phyloP scores from a whole-genome alignment of 2,329 filamentous ascomycete genomes.

The Penicillium sp. region DNA sequence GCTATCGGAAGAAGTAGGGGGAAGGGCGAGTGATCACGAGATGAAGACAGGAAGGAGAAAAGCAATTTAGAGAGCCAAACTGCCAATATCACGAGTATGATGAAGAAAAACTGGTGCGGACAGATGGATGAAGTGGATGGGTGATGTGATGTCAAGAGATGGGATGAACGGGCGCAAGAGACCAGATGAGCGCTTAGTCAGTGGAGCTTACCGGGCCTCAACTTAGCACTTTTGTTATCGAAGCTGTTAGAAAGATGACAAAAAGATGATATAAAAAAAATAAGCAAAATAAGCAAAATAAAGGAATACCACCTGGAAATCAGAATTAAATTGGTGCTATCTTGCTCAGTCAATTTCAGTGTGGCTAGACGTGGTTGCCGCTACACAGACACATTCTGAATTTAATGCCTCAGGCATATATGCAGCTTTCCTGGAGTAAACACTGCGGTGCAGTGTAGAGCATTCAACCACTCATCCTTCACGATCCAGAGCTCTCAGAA shows the following conservation, averaged over 20 bases:
- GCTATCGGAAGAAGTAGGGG: slow-evolving; percentile 32
- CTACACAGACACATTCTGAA: background rate
- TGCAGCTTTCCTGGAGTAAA: slow-evolving; percentile 11
- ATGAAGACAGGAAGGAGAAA: slow-evolving; percentile 14
- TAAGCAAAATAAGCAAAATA: background rate
- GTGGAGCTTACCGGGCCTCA: slow-evolving; percentile 25
- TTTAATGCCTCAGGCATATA: slow-evolving; percentile 4
- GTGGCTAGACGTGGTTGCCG: background rate
- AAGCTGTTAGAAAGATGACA: slow-evolving; percentile 5
- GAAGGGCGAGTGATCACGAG: slow-evolving; percentile 16
- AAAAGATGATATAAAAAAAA: background rate
- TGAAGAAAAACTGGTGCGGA: slow-evolving; percentile 14
- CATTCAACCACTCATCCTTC: background rate
- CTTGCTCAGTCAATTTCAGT: background rate
- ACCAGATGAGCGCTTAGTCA: slow-evolving; percentile 37
- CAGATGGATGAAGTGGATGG: slow-evolving; percentile 27
- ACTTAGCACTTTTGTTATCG: slow-evolving; percentile 3
- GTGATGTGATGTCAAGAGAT: slow-evolving; percentile 43
- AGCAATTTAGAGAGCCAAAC: slow-evolving; percentile 12
- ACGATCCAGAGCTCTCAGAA: background rate
- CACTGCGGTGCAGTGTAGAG: slow-evolving; percentile 1
- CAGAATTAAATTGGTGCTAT: background rate
- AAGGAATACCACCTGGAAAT: background rate
- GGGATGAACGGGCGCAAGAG: slow-evolving; percentile 33
- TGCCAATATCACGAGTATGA: slow-evolving; percentile 16